Evolutionary conservation across 345 rosid species (phyloP).

Genomic region (Brassica cretica): DNA sequence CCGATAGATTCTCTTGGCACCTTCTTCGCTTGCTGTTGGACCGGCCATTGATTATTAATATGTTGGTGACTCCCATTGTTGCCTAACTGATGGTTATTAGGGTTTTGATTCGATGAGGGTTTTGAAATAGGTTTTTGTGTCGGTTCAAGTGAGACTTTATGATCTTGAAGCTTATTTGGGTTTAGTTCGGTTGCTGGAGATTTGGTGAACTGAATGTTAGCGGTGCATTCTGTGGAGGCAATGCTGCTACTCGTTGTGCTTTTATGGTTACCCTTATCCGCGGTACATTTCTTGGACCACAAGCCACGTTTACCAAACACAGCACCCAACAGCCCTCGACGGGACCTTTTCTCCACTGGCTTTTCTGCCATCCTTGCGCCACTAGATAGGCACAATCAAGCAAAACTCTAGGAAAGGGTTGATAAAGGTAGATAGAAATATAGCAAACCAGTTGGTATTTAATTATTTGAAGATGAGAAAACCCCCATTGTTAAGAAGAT

Average conservation of each 20-base stretch:
- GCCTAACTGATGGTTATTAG: slow-evolving; percentile 32
- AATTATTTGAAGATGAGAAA: slow-evolving; percentile 2
- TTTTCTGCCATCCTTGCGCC: slow-evolving; percentile 27
- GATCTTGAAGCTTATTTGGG: slow-evolving; percentile 48
- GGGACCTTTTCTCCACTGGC: slow-evolving; percentile 49
- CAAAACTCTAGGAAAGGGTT: slow-evolving; percentile 14
- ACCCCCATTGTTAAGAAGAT: slow-evolving; percentile 6
- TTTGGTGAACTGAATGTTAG: slow-evolving; percentile 41
- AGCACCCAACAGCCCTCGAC: slow-evolving; percentile 60
- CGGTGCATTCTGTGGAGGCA: slow-evolving; percentile 41
- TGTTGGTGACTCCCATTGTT: slow-evolving; percentile 21
- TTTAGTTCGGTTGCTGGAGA: slow-evolving; percentile 39
- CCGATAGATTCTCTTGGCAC: slow-evolving; percentile 55
- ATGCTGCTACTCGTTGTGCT: slow-evolving; percentile 38
- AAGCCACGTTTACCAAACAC: slow-evolving; percentile 62
- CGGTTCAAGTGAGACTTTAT: slow-evolving; percentile 39
- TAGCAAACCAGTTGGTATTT: slow-evolving; percentile 1
- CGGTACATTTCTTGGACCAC: slow-evolving; percentile 58
- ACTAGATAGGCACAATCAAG: background rate
- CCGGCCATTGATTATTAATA: slow-evolving; percentile 25
- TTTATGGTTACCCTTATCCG: slow-evolving; percentile 23
- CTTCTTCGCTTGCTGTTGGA: slow-evolving; percentile 45
- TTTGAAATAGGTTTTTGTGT: slow-evolving; percentile 33
- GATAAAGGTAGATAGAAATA: background rate
- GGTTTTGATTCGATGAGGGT: slow-evolving; percentile 35